Conservation (phyloP, 2,329 filamentous ascomycete genomes). For the Arthrobotrys iridis region DNA sequence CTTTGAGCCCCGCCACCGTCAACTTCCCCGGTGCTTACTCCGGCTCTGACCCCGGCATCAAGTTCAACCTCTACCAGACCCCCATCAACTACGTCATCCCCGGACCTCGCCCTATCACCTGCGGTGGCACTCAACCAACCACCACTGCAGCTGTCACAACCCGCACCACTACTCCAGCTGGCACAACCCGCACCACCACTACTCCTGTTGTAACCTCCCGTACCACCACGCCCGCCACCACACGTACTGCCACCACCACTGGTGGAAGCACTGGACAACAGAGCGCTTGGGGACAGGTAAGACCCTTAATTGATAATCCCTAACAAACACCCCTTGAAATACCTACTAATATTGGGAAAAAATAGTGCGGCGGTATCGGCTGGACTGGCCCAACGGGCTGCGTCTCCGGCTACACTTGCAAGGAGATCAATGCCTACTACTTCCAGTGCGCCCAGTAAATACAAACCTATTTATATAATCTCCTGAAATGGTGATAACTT, state of each 20-base stretch:
- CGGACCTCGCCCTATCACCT: slow-evolving; percentile 60
- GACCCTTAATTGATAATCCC: not conserved
- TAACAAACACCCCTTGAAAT: not conserved
- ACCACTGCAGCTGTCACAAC: slow-evolving; percentile 10
- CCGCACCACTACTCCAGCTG: not conserved
- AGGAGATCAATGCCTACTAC: slow-evolving; percentile 35
- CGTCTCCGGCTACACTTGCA: slow-evolving; percentile 36
- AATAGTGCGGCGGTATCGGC: slow-evolving; percentile 44
- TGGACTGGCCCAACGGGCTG: slow-evolving; percentile 45
- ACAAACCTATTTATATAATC: not conserved
- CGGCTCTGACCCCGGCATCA: slow-evolving; percentile 55
- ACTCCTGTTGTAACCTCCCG: not conserved
- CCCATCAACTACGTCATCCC: slow-evolving; percentile 62
- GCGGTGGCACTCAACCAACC: slow-evolving; percentile 36
- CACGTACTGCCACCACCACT: slow-evolving; percentile 2
- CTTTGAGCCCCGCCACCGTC: slow-evolving; percentile 54
- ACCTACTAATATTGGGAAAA: not conserved
- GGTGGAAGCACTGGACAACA: not conserved
- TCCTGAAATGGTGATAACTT: not conserved
- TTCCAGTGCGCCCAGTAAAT: slow-evolving; percentile 37
- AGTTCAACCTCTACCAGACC: slow-evolving; percentile 57
- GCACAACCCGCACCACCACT: not conserved
- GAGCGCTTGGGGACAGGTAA: slow-evolving; percentile 34
- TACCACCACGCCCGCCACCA: slow-evolving; percentile 16
- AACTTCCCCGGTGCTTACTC: slow-evolving; percentile 58